Evolutionary conservation across 2,329 filamentous ascomycete species (phyloP), one percentile per base, ranked within the genome.

Genomic region (Colletotrichum sojae): DNA sequence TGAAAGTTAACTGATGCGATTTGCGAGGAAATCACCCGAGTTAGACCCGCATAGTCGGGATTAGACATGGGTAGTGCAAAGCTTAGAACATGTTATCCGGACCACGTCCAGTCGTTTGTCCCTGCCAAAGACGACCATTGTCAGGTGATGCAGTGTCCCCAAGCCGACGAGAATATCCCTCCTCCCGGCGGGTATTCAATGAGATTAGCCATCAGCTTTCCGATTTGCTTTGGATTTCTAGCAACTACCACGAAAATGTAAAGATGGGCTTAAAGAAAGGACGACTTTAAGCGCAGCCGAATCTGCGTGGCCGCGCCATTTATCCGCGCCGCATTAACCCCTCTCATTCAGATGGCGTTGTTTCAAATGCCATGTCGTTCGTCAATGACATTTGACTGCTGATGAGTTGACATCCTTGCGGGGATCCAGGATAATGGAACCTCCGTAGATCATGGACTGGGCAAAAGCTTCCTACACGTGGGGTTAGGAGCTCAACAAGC

Each of bases 281-380:
- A 22, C 25, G 10, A 16, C 3, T 36, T 3, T 3, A 3, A n/a
- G n/a, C 18, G 46, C 22, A 9, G 20, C 27, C 16, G 40, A 49
- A 16, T 25, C 10, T n/a, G 15, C 18, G 5, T 27, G 31, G 18
- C n/a, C 2, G 16, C 45, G 5, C 13, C 6, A 16, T 3, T 6
- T 20, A 43, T 18, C 9, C 15, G 12, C 52, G 22, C 36, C 25
- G 3, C 2, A 16, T 25, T 36, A 6, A 6, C 13, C 5, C 31
- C 43, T 43, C 40, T 16, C 16, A 67, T 45, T 36, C 53, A 54
- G 55, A 51, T 18, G 39, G 18, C n/a, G 6, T 27, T 55, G 57
- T 62, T 56, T 49, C 43, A 36, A n/a, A 61, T 49, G 3, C n/a
- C 13, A 49, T 40, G 63, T 63, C 61, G 60, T 64, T 58, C 48